Conservation (phyloP, 2,329 filamentous ascomycete genomes). For the Teratosphaeria zuluensis region DNA sequence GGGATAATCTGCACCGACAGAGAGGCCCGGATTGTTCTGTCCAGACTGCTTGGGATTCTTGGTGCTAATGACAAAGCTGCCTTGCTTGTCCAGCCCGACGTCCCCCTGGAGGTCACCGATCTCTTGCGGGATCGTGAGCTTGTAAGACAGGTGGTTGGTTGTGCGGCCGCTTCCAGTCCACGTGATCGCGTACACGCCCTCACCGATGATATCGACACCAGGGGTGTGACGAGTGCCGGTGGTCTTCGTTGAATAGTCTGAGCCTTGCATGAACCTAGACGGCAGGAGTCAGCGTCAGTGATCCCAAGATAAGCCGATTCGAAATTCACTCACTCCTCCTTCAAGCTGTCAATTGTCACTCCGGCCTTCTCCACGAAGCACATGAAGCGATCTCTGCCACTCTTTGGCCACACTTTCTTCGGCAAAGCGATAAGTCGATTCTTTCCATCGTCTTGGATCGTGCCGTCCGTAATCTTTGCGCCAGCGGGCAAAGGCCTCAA, state of each 20-base stretch:
- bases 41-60: conserved; percentile 67
- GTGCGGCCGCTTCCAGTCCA: conserved; percentile 51
- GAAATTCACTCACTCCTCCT: conserved; percentile 40
- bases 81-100: conserved; percentile 60
- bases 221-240: conserved; percentile 57
- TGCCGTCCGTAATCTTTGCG: conserved; percentile 54
- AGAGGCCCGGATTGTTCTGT: conserved; percentile 54
- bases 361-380: conserved; percentile 71
- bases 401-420: conserved; percentile 71
- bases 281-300: background rate
- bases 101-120: conserved; percentile 55
- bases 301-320: background rate
- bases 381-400: conserved; percentile 61
- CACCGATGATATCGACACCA: conserved; percentile 64
- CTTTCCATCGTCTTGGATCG: conserved; percentile 48
- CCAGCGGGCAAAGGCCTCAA: conserved; percentile 62
- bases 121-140: background rate
- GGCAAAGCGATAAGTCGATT: conserved; percentile 68
- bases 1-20: conserved; percentile 58
- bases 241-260: conserved; percentile 68
- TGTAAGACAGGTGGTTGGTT: conserved; percentile 3
- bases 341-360: conserved; percentile 57
- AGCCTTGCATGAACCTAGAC: conserved; percentile 51
- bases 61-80: conserved; percentile 68
- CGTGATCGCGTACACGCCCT: conserved; percentile 77